Evolutionary conservation across 129 eudicot species (phyloP), one percentile per base, ranked within the genome.

Genomic region (Centrapalus pauciflorus): DNA sequence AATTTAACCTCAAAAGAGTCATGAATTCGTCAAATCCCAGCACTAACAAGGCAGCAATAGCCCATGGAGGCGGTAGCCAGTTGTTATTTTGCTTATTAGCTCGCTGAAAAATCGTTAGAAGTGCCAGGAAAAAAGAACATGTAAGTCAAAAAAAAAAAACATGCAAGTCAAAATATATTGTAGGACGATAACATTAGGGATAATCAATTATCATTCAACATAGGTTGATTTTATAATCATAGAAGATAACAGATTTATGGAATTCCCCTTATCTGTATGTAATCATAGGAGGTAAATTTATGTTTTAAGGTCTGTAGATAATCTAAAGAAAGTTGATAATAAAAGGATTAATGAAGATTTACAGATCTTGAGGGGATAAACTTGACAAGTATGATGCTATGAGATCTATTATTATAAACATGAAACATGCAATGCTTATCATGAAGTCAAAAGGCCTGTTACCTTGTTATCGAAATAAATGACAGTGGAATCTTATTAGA

Each of bases 31-130:
- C 81, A 54, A 86, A 87, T 30, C 97, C 95, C 17, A 90, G 82
- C 13, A 90, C 70, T 24, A 90, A 4, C 81, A 87, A 71, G 2
- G 92, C 97, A 17, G 73, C 11, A n/a, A 90, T 87, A 19, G 95
- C 95, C 97, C 97, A 90, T 23, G 92, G 83, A 72, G 96, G 96
- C 12, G 97, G 97, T 58, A 90, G 32, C 97, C 97, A 90, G 19
- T 72, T 84, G 72, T 72, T 87, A 35, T 78, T 75, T 67, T 80
- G 91, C 70, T 67, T 84, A 79, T 83, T 76, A 19, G 97, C 89
- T 79, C 87, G 87, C 97, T 90, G 92, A 59, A 69, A 69, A 68
- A 56, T 67, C 58, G 37, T 71, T 12, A 20, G 48, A 62, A 55
- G 26, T 13, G 12, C n/a, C n/a, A 27, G 28, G 4, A 12, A 26